Evolutionary conservation across 192 early-diverging fungal genomes (phyloP).

Genomic region (Thamnidium elegans): DNA sequence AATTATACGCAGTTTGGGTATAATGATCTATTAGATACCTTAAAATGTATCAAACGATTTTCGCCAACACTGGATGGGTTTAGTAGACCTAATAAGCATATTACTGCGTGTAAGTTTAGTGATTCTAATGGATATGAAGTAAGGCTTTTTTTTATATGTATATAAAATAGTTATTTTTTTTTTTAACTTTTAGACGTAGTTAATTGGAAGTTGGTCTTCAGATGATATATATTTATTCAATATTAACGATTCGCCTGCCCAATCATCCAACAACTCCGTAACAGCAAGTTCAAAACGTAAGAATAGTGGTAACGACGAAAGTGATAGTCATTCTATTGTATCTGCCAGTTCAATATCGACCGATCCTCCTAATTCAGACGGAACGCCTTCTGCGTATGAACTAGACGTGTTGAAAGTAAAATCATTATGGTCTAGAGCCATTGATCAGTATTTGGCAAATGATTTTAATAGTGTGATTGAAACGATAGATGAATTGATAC

Average conservation of each 20-base stretch:
- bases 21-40: neutral
- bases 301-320: too few relatives aligned
- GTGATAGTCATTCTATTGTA: too few relatives aligned
- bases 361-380: too few relatives aligned
- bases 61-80: neutral
- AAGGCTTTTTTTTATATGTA: neutral
- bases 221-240: conserved; percentile 57
- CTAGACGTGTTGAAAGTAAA: too few relatives aligned
- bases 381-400: too few relatives aligned
- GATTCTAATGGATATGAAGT: conserved; percentile 33
- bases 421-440: too few relatives aligned
- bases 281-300: neutral
- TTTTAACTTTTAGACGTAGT: conserved; percentile 17
- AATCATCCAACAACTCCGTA: neutral
- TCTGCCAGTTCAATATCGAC: too few relatives aligned
- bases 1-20: neutral
- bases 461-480: too few relatives aligned
- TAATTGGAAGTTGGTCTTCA: conserved; percentile 60
- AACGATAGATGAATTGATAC: too few relatives aligned
- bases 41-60: conserved; percentile 26
- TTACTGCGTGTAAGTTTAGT: conserved; percentile 37
- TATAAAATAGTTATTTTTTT: neutral
- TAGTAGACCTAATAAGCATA: conserved; percentile 10
- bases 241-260: conserved; percentile 30
- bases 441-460: too few relatives aligned